phyloP scores from a whole-genome alignment of 225 moss, liverwort and hornwort genomes.

The Climacium dendroides region DNA sequence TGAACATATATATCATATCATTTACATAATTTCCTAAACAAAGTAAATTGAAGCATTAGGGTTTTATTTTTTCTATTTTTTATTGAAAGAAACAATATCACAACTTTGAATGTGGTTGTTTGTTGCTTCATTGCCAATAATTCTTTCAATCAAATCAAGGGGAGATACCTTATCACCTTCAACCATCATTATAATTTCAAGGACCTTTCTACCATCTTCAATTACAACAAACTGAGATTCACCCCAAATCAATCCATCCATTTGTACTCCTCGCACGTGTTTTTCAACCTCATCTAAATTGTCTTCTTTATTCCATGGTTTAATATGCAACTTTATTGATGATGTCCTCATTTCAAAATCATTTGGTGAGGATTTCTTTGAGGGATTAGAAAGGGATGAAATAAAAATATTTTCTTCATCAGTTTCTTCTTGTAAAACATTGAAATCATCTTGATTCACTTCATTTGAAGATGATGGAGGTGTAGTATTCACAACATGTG shows the following conservation, averaged over 20 bases:
- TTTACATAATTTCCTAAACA: not conserved
- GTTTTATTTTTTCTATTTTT: not conserved
- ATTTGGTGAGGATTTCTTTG: not conserved
- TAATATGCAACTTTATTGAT: conserved; percentile 58
- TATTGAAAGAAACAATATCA: conserved; percentile 46
- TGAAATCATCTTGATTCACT: conserved; percentile 35
- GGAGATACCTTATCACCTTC: conserved; percentile 51
- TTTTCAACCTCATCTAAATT: conserved; percentile 42
- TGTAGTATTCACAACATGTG: not conserved
- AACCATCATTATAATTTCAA: conserved; percentile 48
- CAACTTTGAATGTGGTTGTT: conserved; percentile 48
- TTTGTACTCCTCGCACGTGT: conserved; percentile 27
- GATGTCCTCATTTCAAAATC: conserved; percentile 20
- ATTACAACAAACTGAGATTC: conserved; percentile 24
- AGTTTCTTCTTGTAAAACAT: conserved; percentile 7
- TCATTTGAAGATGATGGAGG: conserved; percentile 16
- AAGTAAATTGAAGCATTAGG: not conserved
- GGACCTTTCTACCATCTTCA: conserved; percentile 16
- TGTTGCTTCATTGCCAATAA: conserved; percentile 17
- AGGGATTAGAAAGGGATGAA: not conserved
- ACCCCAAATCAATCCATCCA: conserved; percentile 61
- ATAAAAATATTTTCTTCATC: conserved; percentile 23
- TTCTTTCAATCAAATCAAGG: conserved; percentile 28
- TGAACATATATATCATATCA: too few species aligned
- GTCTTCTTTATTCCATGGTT: conserved; percentile 57